Percentiles rank a stretch among this genome's conserved stretches.
phyloP scores from a whole-genome alignment of 1,284 basidiomycete genomes.

The Boletellus deceptivus region DNA sequence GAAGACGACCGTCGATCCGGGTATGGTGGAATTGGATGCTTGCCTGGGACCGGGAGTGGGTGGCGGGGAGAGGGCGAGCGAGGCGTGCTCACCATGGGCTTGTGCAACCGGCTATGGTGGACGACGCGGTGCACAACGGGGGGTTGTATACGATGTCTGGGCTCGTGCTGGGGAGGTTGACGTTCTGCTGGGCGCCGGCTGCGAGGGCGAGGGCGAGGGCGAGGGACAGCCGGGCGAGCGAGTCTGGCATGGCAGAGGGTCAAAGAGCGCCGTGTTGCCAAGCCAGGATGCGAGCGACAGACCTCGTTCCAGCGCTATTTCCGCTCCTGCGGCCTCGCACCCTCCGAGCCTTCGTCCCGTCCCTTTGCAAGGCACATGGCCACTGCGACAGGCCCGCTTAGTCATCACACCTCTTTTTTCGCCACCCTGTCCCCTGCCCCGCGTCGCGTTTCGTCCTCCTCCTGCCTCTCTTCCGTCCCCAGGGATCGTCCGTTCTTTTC shows the following conservation, averaged over 20 bases:
- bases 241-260: slow-evolving; percentile 20
- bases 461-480: background rate
- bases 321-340: too few species aligned
- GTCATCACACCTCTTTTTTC: too few species aligned
- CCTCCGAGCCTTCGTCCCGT: too few species aligned
- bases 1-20: slow-evolving; percentile 36
- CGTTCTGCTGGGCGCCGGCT: slow-evolving; percentile 29
- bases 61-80: too few species aligned
- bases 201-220: slow-evolving; percentile 9
- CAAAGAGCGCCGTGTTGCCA: too few species aligned
- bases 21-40: slow-evolving; percentile 15
- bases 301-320: too few species aligned
- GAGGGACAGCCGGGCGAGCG: slow-evolving; percentile 20
- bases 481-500: slow-evolving; percentile 13
- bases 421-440: too few species aligned
- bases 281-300: too few species aligned
- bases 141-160: slow-evolving; percentile 51
- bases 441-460: background rate
- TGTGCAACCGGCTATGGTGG: slow-evolving; percentile 33
- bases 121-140: slow-evolving; percentile 42
- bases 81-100: slow-evolving; percentile 46
- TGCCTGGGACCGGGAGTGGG: slow-evolving; percentile 9
- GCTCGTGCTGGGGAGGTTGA: slow-evolving; percentile 40
- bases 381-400: too few species aligned
- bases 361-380: too few species aligned